Conservation (phyloP, 768 basidiomycete genomes). For the Punctularia strigosozonata region DNA sequence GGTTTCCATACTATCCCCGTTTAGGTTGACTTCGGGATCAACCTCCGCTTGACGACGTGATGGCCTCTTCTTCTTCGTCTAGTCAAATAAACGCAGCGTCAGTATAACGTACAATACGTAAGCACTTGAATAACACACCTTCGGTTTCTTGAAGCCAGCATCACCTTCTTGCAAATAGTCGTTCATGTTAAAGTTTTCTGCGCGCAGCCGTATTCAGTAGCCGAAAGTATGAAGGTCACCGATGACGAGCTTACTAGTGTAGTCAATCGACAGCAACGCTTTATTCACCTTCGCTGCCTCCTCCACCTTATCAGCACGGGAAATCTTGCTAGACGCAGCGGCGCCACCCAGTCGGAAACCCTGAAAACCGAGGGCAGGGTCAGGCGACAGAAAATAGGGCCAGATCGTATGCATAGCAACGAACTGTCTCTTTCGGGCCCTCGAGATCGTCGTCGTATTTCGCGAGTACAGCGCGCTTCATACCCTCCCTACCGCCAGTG, state of each 20-base stretch:
- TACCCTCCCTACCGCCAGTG: conserved; percentile 54
- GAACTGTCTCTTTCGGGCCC: conserved; percentile 57
- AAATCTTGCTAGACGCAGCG: conserved; percentile 25
- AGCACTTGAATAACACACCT: conserved; percentile 31
- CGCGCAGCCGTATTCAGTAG: conserved; percentile 10
- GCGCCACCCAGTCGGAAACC: conserved; percentile 81
- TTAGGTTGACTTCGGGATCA: conserved; percentile 28
- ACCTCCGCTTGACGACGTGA: conserved; percentile 55
- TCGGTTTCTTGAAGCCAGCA: conserved; percentile 89
- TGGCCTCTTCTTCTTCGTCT: conserved; percentile 92
- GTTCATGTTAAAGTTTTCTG: conserved; percentile 76
- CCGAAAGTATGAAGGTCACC: background rate
- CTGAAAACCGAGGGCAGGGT: conserved; percentile 27
- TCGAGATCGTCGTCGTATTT: conserved; percentile 93
- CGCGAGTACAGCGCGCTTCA: conserved; percentile 71
- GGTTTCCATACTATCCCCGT: conserved; percentile 55
- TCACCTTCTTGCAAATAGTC: conserved; percentile 92
- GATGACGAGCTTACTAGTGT: conserved; percentile 54
- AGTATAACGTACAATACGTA: background rate
- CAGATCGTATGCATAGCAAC: conserved; percentile 9
- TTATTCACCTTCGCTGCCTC: conserved; percentile 61
- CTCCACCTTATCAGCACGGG: conserved; percentile 33
- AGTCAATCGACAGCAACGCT: conserved; percentile 76
- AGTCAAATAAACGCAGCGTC: conserved; percentile 1
- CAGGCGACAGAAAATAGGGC: conserved; percentile 2